phyloP scores from a whole-genome alignment of 257 asterid genomes.

The Solanum arcanum region DNA sequence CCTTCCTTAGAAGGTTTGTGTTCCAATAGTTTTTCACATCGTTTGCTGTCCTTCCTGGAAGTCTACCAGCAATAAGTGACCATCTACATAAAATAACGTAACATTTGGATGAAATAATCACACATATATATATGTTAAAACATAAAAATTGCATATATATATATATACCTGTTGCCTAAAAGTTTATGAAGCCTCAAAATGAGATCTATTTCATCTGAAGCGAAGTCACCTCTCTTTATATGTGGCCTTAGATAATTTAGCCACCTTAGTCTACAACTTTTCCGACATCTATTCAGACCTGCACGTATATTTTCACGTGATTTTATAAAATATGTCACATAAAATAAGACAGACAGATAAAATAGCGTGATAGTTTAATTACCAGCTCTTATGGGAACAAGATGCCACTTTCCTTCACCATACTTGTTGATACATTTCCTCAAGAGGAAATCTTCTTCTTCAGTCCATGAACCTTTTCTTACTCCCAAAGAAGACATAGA shows the following conservation, averaged over 20 bases:
- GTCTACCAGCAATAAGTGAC: constrained; percentile 22
- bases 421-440: not conserved
- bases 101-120: not conserved
- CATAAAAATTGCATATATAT: not conserved
- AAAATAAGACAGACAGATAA: not conserved
- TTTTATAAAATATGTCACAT: not conserved
- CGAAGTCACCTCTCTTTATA: not conserved
- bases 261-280: not conserved
- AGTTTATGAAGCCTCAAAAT: not conserved
- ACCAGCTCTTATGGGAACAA: not conserved
- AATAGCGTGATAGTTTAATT: not conserved
- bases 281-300: not conserved
- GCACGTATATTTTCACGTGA: not conserved
- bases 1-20: not conserved
- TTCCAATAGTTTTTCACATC: constrained; percentile 25
- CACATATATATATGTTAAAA: not conserved
- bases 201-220: not conserved
- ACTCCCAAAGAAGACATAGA: not conserved
- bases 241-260: not conserved
- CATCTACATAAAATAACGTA: not conserved
- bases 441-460: not conserved
- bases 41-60: constrained; percentile 18
- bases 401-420: not conserved
- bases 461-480: not conserved
- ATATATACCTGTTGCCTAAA: not conserved